Evolutionary conservation across 2,329 filamentous ascomycete species (phyloP).

Genomic region (Apiospora arundinis): DNA sequence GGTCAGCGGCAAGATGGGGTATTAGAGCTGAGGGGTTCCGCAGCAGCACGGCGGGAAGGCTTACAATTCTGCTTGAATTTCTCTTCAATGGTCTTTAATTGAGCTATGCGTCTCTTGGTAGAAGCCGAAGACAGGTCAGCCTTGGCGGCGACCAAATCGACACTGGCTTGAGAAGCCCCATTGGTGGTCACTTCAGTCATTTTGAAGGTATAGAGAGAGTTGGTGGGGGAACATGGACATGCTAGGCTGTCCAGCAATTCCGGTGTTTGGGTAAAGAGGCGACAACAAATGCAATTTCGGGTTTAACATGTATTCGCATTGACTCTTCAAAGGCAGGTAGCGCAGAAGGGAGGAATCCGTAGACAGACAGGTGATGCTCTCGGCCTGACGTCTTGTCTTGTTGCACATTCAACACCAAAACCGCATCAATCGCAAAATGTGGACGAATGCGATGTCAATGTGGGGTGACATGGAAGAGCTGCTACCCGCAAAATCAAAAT

Average conservation of each 20-base stretch:
- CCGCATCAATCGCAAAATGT: constrained; percentile 18
- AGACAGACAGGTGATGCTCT: neutral
- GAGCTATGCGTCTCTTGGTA: constrained; percentile 59
- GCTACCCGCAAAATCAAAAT: constrained; percentile 7
- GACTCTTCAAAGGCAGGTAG: neutral
- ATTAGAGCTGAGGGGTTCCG: constrained; percentile 17
- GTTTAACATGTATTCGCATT: neutral
- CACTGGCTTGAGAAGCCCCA: constrained; percentile 44
- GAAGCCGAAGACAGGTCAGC: constrained; percentile 67
- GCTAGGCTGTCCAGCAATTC: constrained; percentile 31
- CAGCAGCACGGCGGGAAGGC: constrained; percentile 30
- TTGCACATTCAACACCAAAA: constrained; percentile 19
- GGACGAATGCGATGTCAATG: constrained; percentile 19
- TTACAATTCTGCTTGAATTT: constrained; percentile 61
- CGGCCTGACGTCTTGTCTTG: neutral
- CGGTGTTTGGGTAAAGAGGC: neutral
- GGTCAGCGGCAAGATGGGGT: constrained; percentile 24
- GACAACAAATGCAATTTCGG: neutral
- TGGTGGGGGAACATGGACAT: constrained; percentile 42
- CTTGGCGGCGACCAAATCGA: constrained; percentile 58
- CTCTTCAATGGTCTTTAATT: constrained; percentile 63
- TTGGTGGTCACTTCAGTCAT: constrained; percentile 58
- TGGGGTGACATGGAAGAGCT: constrained; percentile 19
- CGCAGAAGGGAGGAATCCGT: neutral
- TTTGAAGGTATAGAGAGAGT: constrained; percentile 42